Base-by-base conservation (phyloP, 2,329 filamentous ascomycete genomes). In the Aspergillus sp. region DNA sequence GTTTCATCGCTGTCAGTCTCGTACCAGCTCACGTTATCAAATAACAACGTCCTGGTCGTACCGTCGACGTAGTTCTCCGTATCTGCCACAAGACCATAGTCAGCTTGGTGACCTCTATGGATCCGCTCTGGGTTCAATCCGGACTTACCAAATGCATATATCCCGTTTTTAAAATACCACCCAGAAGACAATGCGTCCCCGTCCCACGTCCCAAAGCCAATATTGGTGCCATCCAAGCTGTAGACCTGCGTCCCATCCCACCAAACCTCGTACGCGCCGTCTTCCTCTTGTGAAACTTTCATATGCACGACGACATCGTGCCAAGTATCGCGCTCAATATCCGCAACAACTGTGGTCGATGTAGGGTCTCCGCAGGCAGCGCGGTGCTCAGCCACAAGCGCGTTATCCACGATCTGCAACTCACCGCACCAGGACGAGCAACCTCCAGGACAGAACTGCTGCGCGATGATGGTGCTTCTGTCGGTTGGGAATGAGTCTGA, bases 101-200 rank as follows among this genome's bases (percentile, higher is more conserved):
- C 1, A 45, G 42, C 42, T 24, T n/a, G 42, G 5, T 45, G 22
- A 24, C 13, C 20, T 3, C 19, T 15, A 27, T 27, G 22, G 15
- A 20, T 45, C 42, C 4, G 19, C 42, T 45, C 42, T 9, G 19
- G 5, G 24, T 24, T 24, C 5, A 24, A 24, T 1, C 2, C 4
- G 8, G 3, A 52, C 50, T 52, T 27, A 52, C 50, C 50, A 22
- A 42, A 45, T 12, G 34, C 34, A 45, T 52, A 52, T 30, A 41
- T 42, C 39, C 50, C 50, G 17, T 52, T 52, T 39, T 52, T 52
- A 5, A 52, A 52, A 7, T 52, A 52, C 50, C 50, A 52, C 39
- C 50, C 50, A 15, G 34, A 19, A 5, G 34, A 22, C 7, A 52
- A 17, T 6, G 15, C 37, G 11, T 52, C 50, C 8, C 41, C 37